A percentile compares a stretch with the other conserved stretches of the same genome.
These are phyloP conservation scores for Aspergillus terreus DNA, from an alignment of 2,329 filamentous ascomycete genomes.

Conservation along the genomic window DNA sequence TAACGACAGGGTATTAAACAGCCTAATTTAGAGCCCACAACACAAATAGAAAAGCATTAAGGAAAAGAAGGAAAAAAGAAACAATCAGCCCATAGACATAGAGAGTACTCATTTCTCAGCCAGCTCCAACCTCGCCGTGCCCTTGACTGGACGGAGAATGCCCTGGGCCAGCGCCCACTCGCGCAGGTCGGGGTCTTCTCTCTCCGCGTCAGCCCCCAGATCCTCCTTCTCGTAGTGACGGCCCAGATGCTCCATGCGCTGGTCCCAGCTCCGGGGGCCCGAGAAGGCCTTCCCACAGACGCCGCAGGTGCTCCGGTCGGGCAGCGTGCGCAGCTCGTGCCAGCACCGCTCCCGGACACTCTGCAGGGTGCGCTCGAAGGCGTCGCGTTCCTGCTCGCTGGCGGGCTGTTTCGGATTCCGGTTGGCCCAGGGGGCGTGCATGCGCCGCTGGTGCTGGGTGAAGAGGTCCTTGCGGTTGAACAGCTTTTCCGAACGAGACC, in stretches of 20 bases:
- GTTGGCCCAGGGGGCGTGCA: slow-evolving; percentile 65
- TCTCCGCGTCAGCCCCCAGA: slow-evolving; percentile 22
- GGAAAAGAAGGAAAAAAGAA: slow-evolving; percentile 25
- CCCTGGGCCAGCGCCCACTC: slow-evolving; percentile 39
- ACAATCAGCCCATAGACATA: too few relatives aligned
- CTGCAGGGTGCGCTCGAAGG: slow-evolving; percentile 53
- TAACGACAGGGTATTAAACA: too few relatives aligned
- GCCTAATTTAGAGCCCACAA: not conserved
- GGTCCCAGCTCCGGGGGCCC: slow-evolving; percentile 68
- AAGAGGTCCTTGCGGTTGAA: slow-evolving; percentile 94
- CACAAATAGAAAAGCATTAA: not conserved
- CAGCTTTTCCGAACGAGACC: slow-evolving; percentile 50
- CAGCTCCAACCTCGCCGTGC: slow-evolving; percentile 20
- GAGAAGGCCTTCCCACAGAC: slow-evolving; percentile 61
- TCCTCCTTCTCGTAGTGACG: slow-evolving; percentile 67
- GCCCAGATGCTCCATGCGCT: slow-evolving; percentile 83
- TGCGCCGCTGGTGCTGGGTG: slow-evolving; percentile 80
- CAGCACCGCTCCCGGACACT: slow-evolving; percentile 58
- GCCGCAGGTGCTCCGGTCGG: slow-evolving; percentile 56
- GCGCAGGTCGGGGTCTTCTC: slow-evolving; percentile 39
- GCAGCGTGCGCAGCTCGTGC: slow-evolving; percentile 58
- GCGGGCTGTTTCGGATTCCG: slow-evolving; percentile 13
- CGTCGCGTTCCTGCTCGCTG: slow-evolving; percentile 28
- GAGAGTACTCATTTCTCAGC: slow-evolving; percentile 6
- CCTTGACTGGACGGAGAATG: slow-evolving; percentile 21